Conservation (phyloP, 345 rosid genomes). For the Acer saccharum region DNA sequence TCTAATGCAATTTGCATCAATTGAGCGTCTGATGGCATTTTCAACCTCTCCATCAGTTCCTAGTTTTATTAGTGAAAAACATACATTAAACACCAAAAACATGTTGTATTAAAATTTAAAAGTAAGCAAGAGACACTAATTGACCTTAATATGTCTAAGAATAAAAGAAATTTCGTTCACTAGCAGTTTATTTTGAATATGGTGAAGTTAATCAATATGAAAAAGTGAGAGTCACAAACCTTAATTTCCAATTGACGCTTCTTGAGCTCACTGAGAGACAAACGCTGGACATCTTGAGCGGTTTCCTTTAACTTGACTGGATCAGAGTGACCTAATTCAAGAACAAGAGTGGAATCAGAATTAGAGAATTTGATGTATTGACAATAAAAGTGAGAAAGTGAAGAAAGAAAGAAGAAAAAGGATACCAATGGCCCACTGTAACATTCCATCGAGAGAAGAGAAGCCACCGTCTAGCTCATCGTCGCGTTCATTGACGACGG, state of each 20-base stretch:
- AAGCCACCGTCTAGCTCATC: conserved; percentile 85
- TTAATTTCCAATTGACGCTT: conserved; percentile 80
- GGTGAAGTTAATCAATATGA: background rate
- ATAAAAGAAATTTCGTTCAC: background rate
- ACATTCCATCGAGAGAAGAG: conserved; percentile 87
- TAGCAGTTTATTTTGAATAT: background rate
- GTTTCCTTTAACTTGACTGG: conserved; percentile 73
- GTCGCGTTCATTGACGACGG: conserved; percentile 36
- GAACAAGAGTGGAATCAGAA: background rate
- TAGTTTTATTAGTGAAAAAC: conserved; percentile 15
- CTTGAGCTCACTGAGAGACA: conserved; percentile 64
- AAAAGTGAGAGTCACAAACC: conserved; percentile 35
- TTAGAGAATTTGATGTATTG: background rate
- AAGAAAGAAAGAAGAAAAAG: background rate
- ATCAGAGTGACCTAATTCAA: conserved; percentile 80
- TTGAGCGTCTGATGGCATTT: conserved; percentile 81
- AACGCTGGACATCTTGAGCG: conserved; percentile 64
- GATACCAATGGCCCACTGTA: conserved; percentile 95
- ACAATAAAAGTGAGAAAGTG: background rate
- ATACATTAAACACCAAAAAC: background rate
- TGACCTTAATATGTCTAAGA: background rate
- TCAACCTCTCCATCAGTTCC: conserved; percentile 81
- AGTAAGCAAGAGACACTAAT: background rate
- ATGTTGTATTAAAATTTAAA: background rate
- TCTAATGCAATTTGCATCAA: conserved; percentile 77